Percentiles rank a stretch among this genome's conserved stretches.
Evolutionary conservation across 139 green algal species (phyloP).

Genomic region (Haematococcus lacustris): DNA sequence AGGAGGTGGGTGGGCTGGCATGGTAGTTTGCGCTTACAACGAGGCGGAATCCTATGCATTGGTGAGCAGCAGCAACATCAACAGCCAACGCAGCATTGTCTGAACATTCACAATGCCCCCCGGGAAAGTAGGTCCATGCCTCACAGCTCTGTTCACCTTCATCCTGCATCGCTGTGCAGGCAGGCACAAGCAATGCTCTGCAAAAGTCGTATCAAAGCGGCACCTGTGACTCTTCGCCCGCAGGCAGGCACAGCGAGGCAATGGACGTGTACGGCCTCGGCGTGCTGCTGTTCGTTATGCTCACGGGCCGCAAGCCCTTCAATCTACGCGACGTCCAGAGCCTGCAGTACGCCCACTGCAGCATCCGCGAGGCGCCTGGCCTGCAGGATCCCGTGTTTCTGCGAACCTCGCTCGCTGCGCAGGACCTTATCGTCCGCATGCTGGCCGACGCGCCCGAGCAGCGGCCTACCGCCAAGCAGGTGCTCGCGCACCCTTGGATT

Average conservation of each 20-base stretch:
- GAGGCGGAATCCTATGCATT: background rate
- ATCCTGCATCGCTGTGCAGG: too few relatives aligned
- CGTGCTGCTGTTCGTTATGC: slow-evolving; percentile 48
- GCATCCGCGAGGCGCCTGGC: slow-evolving; percentile 20
- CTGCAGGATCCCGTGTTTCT: slow-evolving; percentile 15
- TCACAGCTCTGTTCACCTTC: background rate
- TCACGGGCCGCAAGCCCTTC: slow-evolving; percentile 40
- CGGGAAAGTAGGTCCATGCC: background rate
- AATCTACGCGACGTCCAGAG: slow-evolving; percentile 17
- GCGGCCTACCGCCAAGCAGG: slow-evolving; percentile 13
- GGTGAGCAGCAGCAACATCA: background rate
- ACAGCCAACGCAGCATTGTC: background rate
- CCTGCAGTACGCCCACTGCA: slow-evolving; percentile 24
- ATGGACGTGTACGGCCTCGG: slow-evolving; percentile 31
- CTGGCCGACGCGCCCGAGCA: slow-evolving; percentile 19
- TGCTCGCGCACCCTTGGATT: slow-evolving; percentile 20
- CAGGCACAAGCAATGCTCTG: background rate
- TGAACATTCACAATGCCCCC: background rate
- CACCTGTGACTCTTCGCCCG: background rate
- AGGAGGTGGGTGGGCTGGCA: background rate
- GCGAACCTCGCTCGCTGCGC: background rate
- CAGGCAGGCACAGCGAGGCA: background rate
- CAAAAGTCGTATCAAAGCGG: background rate
- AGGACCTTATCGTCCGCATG: slow-evolving; percentile 20
- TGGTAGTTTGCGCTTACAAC: background rate